A percentile compares a stretch with the other conserved stretches of the same genome.
These are phyloP conservation scores for Colletotrichum cuscutae DNA, from an alignment of 2,329 filamentous ascomycete species.

Conservation along the genomic window DNA sequence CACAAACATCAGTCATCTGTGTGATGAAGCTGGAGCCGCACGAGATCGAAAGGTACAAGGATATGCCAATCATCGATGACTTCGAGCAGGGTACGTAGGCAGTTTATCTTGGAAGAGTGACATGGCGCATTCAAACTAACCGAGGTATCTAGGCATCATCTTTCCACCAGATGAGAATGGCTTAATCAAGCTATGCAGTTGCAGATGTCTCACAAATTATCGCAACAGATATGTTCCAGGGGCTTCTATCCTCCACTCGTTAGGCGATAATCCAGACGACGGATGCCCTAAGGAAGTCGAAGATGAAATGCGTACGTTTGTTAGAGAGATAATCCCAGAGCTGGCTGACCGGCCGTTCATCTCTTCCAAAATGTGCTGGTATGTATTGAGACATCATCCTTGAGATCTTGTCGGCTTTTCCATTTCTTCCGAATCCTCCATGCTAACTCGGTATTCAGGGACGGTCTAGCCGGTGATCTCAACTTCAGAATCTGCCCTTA, in stretches of 20 bases:
- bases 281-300: constrained; percentile 61
- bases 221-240: constrained; percentile 40
- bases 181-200: constrained; percentile 64
- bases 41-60: constrained; percentile 64
- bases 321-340: constrained; percentile 60
- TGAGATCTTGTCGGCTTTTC: neutral
- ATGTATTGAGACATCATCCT: constrained; percentile 43
- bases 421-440: neutral
- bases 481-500: constrained; percentile 40
- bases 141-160: constrained; percentile 53
- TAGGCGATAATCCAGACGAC: constrained; percentile 42
- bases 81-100: constrained; percentile 34
- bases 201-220: constrained; percentile 62
- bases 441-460: constrained; percentile 34
- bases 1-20: constrained; percentile 71
- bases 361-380: constrained; percentile 64
- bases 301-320: constrained; percentile 59
- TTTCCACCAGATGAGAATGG: constrained; percentile 61
- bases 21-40: constrained; percentile 69
- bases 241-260: constrained; percentile 36
- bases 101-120: neutral
- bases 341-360: constrained; percentile 60
- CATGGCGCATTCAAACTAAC: neutral
- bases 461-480: constrained; percentile 43
- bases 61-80: constrained; percentile 48